A percentile compares a stretch with the other conserved stretches of the same genome.
Evolutionary conservation across 2,329 filamentous ascomycete species (phyloP).

Genomic region (Neofusicoccum kwambonambiense): DNA sequence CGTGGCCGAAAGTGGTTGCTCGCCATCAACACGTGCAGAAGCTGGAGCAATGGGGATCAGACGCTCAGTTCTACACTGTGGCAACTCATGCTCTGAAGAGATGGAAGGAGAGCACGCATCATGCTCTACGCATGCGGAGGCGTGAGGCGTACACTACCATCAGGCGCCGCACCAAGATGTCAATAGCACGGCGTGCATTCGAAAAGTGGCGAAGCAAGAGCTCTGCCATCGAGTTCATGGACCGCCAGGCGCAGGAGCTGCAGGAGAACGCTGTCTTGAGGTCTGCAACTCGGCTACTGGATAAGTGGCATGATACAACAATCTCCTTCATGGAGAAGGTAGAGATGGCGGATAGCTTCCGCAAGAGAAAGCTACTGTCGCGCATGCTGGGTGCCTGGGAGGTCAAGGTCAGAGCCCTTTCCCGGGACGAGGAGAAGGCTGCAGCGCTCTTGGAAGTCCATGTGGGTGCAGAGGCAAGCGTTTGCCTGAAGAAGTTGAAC

Average conservation of each 20-base stretch:
- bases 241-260: slow-evolving; percentile 34
- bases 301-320: slow-evolving; percentile 44
- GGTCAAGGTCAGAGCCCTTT: slow-evolving; percentile 31
- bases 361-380: slow-evolving; percentile 28
- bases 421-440: slow-evolving; percentile 39
- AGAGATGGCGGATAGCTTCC: slow-evolving; percentile 27
- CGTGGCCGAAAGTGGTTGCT: slow-evolving; percentile 36
- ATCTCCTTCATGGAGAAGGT: slow-evolving; percentile 25
- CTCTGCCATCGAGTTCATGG: slow-evolving; percentile 22
- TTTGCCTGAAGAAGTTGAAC: slow-evolving; percentile 55
- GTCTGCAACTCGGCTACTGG: slow-evolving; percentile 36
- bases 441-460: slow-evolving; percentile 46
- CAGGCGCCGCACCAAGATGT: slow-evolving; percentile 54
- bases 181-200: slow-evolving; percentile 46
- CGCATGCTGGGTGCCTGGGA: slow-evolving; percentile 28
- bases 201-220: slow-evolving; percentile 36
- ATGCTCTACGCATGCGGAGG: slow-evolving; percentile 52
- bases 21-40: slow-evolving; percentile 44
- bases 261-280: slow-evolving; percentile 25
- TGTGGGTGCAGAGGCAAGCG: slow-evolving; percentile 46
- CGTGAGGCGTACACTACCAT: slow-evolving; percentile 57
- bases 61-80: slow-evolving; percentile 58
- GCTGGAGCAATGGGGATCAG: slow-evolving; percentile 53
- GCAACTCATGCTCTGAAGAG: slow-evolving; percentile 49
- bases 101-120: slow-evolving; percentile 52